Evolutionary conservation across 2,329 filamentous ascomycete species (phyloP).

Genomic region (Apiospora saccharicola): DNA sequence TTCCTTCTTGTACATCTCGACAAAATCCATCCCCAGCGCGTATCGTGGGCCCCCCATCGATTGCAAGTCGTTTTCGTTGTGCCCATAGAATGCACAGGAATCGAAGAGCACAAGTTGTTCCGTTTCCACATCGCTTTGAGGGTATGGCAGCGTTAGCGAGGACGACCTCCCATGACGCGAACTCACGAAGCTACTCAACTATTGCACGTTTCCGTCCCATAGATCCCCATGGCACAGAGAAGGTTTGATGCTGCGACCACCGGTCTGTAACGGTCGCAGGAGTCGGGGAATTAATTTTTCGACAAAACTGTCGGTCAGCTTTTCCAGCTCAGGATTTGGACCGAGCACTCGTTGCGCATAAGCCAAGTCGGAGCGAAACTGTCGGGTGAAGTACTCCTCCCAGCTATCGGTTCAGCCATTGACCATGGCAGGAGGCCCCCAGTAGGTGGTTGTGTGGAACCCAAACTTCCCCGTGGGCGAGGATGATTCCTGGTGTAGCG

Average conservation of each 20-base stretch:
- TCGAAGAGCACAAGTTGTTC: too few species aligned
- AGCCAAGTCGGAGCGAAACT: conserved; percentile 17
- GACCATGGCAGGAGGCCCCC: conserved; percentile 24
- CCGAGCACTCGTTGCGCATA: background rate
- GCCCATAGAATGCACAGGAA: conserved; percentile 35
- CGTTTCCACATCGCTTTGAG: too few species aligned
- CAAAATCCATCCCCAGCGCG: conserved; percentile 30
- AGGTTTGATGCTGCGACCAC: background rate
- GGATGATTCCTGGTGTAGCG: too few species aligned
- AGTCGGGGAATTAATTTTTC: background rate
- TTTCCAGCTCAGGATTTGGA: too few species aligned
- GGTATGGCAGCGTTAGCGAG: too few species aligned
- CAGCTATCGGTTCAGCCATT: conserved; percentile 24
- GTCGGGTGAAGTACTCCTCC: conserved; percentile 25
- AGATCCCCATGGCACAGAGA: background rate
- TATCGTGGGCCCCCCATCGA: conserved; percentile 30
- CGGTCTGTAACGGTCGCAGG: background rate
- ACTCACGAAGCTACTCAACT: too few species aligned
- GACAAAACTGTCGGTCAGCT: too few species aligned
- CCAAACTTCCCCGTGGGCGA: conserved; percentile 23
- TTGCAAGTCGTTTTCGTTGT: conserved; percentile 39
- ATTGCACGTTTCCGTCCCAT: background rate
- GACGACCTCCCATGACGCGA: too few species aligned
- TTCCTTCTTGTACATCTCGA: conserved; percentile 31
- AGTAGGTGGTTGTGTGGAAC: conserved; percentile 21